Percentiles rank a stretch among this genome's conserved stretches.
phyloP scores from a whole-genome alignment of 768 basidiomycete genomes.

The Amanita molliuscula region DNA sequence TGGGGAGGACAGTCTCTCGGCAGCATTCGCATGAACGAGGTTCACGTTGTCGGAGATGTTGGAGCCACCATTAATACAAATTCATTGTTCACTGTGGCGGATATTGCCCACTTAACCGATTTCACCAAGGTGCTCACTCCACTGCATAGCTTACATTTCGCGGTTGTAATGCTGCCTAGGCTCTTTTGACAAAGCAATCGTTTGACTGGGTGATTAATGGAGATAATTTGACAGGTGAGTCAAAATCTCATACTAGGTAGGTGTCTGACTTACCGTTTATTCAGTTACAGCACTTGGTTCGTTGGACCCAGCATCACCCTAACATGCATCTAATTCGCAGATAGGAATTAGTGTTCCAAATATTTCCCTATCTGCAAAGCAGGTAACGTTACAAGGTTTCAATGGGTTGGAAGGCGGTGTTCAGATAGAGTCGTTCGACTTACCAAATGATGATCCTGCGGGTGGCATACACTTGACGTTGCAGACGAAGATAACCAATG shows the following conservation, averaged over 20 bases:
- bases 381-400: slow-evolving; percentile 58
- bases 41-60: slow-evolving; percentile 48
- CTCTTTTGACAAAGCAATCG: slow-evolving; percentile 48
- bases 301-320: slow-evolving; percentile 4
- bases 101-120: slow-evolving; percentile 44
- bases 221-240: slow-evolving; percentile 48
- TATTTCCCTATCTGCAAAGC: slow-evolving; percentile 44
- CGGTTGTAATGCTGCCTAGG: slow-evolving; percentile 16
- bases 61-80: slow-evolving; percentile 49
- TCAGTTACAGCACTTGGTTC: slow-evolving; percentile 48
- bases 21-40: slow-evolving; percentile 46
- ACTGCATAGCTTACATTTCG: not conserved
- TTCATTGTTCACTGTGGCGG: slow-evolving; percentile 46
- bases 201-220: slow-evolving; percentile 66
- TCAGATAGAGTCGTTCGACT: slow-evolving; percentile 53
- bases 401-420: slow-evolving; percentile 57
- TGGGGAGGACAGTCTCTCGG: slow-evolving; percentile 54
- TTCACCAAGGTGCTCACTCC: slow-evolving; percentile 45
- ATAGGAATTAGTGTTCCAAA: slow-evolving; percentile 48
- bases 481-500: slow-evolving; percentile 48
- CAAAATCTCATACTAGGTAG: not conserved
- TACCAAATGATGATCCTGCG: slow-evolving; percentile 59
- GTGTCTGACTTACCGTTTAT: slow-evolving; percentile 1
- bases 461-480: slow-evolving; percentile 65
- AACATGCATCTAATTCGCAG: not conserved